Evolutionary conservation across 2,329 filamentous ascomycete genomes (phyloP).

Genomic region (Fusarium sp.): DNA sequence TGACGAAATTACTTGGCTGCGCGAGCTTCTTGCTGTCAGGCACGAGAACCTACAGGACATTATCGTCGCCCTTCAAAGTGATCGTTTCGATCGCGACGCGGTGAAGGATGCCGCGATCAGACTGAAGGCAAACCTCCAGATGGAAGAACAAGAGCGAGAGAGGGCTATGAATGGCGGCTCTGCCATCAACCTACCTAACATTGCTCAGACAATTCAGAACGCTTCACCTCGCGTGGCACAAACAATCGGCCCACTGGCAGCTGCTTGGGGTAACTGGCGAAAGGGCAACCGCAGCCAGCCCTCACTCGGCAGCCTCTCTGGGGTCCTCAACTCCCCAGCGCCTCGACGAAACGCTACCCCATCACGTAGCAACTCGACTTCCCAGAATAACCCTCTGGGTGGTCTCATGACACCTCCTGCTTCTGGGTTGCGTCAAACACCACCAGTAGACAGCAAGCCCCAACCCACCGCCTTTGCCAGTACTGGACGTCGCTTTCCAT

Average conservation of each 20-base stretch:
- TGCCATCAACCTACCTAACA: slow-evolving; percentile 76
- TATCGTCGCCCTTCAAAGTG: slow-evolving; percentile 80
- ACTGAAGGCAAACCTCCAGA: slow-evolving; percentile 92
- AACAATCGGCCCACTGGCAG: slow-evolving; percentile 80
- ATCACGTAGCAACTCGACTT: slow-evolving; percentile 67
- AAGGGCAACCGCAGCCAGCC: slow-evolving; percentile 73
- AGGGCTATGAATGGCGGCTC: slow-evolving; percentile 80
- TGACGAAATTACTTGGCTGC: slow-evolving; percentile 94
- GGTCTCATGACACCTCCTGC: slow-evolving; percentile 92
- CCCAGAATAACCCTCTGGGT: slow-evolving; percentile 74
- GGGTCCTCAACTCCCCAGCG: slow-evolving; percentile 61
- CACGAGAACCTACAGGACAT: slow-evolving; percentile 94
- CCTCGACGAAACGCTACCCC: slow-evolving; percentile 66
- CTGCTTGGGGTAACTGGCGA: slow-evolving; percentile 97
- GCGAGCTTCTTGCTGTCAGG: slow-evolving; percentile 90
- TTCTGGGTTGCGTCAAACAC: slow-evolving; percentile 75
- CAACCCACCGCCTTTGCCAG: slow-evolving; percentile 73
- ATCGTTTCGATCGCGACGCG: slow-evolving; percentile 80
- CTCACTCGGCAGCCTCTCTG: slow-evolving; percentile 63
- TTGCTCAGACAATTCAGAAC: slow-evolving; percentile 82
- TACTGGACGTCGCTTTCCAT: slow-evolving; percentile 70
- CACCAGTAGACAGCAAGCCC: slow-evolving; percentile 57
- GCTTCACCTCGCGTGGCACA: slow-evolving; percentile 87
- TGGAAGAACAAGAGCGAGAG: slow-evolving; percentile 97
- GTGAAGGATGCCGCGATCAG: slow-evolving; percentile 94